Conservation (phyloP, 108 stramenopile species). For the Pseudonitzschia multistriata region DNA sequence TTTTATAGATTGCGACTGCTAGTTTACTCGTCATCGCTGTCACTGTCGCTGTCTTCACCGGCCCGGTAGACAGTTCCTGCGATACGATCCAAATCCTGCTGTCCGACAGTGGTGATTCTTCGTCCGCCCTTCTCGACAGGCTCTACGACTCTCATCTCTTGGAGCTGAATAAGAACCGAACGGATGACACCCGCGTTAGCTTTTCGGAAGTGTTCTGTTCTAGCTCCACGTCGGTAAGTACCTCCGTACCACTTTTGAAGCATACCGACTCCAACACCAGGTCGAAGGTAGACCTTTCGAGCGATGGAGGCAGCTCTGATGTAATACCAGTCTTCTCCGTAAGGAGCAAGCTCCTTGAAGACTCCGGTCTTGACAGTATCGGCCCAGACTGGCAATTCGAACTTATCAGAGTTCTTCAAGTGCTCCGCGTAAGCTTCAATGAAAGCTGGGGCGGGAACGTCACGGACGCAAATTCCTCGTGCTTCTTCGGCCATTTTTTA, state of each 20-base stretch:
- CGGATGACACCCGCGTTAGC: slow-evolving; percentile 95
- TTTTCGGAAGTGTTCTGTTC: slow-evolving; percentile 93
- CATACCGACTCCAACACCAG: slow-evolving; percentile 95
- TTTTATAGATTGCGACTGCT: background rate
- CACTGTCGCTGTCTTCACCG: slow-evolving; percentile 44
- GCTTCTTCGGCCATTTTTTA: slow-evolving; percentile 73
- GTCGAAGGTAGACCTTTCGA: slow-evolving; percentile 97
- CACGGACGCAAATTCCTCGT: slow-evolving; percentile 91
- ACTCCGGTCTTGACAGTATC: slow-evolving; percentile 97
- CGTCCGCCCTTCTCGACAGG: slow-evolving; percentile 83
- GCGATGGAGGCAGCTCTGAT: slow-evolving; percentile 98
- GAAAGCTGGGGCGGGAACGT: slow-evolving; percentile 89
- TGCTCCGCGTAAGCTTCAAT: slow-evolving; percentile 95
- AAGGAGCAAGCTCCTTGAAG: slow-evolving; percentile 98
- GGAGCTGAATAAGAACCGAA: slow-evolving; percentile 88
- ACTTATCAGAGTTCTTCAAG: slow-evolving; percentile 98
- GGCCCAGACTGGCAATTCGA: slow-evolving; percentile 97
- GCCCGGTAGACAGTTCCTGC: slow-evolving; percentile 87
- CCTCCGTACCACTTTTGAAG: slow-evolving; percentile 97
- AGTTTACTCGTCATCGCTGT: slow-evolving; percentile 20
- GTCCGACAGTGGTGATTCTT: slow-evolving; percentile 91
- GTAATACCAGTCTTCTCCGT: slow-evolving; percentile 99
- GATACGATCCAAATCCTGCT: slow-evolving; percentile 99
- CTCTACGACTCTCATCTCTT: slow-evolving; percentile 95
- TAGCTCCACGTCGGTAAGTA: slow-evolving; percentile 82